Base-by-base conservation (phyloP, 345 rosid species). In the Hibiscus syriacus region DNA sequence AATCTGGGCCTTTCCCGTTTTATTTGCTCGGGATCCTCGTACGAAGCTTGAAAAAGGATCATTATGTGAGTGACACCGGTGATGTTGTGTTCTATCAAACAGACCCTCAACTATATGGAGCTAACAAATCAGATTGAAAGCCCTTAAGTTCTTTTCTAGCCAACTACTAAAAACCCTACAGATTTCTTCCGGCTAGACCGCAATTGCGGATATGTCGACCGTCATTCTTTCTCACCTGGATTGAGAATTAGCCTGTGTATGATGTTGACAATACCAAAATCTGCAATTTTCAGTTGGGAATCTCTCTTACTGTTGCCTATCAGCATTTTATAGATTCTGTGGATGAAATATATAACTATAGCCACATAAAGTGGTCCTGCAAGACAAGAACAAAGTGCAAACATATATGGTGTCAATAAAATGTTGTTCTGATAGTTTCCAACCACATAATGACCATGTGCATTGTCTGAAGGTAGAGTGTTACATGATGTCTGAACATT, bases 71-170 rank as follows among this genome's bases (percentile, higher is more conserved):
- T 26, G 87, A 89, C 60, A 69, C 71, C 20, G 98, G 96, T 23
- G 98, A 87, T 67, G 70, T 92, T 67, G 90, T 89, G 12, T 87
- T 78, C 74, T 89, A 92, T 70, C 75, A 87, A 72, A 75, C 80
- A 7, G 94, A 89, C 55, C 78, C 85, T 25, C 70, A 75, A 55
- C 80, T 78, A 25, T 34, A 46, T 63, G 77, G 82, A 68, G 41
- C 23, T 5, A 12, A 52, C 70, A 76, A 74, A 68, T 63, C 72
- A 72, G 58, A 73, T 7, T 77, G 72, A 82, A 38, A 68, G 66
- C 56, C 56, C n/a, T n/a, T n/a, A n/a, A n/a, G n/a, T n/a, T n/a
- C n/a, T n/a, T 65, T 49, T 27, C 39, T 4, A 16, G 9, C 23
- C 3, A 12, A 20, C 30, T 20, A 13, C 19, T 38, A 22, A 36